Evolutionary conservation across 2,329 filamentous ascomycete species (phyloP).

Genomic region (Aspergillus unguis): DNA sequence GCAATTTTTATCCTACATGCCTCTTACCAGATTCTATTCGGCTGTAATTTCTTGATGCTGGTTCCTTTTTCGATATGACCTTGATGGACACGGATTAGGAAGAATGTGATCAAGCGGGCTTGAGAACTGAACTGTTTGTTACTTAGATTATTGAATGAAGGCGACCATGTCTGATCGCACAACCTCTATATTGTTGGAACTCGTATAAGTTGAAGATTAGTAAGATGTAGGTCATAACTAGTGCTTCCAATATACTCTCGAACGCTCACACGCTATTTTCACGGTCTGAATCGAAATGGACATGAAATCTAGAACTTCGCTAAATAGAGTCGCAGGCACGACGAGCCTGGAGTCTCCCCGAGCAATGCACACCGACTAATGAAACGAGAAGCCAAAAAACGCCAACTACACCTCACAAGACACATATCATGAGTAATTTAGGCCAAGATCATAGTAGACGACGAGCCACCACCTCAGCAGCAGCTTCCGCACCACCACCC

Average conservation of each 20-base stretch:
- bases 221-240: too few relatives aligned
- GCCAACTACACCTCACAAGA: neutral
- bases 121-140: constrained; percentile 25
- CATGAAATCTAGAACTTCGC: too few relatives aligned
- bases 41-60: constrained; percentile 15
- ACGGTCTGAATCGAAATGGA: too few relatives aligned
- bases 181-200: neutral
- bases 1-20: constrained; percentile 13
- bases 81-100: constrained; percentile 12
- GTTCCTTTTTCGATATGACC: constrained; percentile 16
- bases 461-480: neutral
- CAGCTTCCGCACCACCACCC: neutral
- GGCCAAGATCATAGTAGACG: neutral
- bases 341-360: too few relatives aligned
- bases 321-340: too few relatives aligned
- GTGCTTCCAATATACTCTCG: too few relatives aligned
- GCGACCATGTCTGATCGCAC: constrained; percentile 5
- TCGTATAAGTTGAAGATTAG: too few relatives aligned
- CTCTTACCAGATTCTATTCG: constrained; percentile 11
- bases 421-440: neutral
- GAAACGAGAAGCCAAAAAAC: neutral
- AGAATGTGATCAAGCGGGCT: constrained; percentile 26
- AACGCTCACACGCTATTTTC: too few relatives aligned
- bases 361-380: too few relatives aligned
- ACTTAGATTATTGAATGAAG: constrained; percentile 14